Conservation (phyloP, 1,284 basidiomycete species). For the Ganoderma leucocontextum region DNA sequence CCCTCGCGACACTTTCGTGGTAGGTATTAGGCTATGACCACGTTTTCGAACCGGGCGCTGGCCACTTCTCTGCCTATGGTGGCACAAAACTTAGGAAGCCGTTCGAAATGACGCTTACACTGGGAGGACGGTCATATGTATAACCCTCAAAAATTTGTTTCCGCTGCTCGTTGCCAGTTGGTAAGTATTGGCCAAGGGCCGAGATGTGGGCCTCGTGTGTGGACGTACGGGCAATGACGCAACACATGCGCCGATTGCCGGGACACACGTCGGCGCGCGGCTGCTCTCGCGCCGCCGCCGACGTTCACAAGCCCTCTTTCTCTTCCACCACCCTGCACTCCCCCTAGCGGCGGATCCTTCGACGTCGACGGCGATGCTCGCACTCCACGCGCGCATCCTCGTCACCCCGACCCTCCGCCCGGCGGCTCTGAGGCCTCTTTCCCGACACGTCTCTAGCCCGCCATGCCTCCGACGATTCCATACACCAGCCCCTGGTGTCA, state of each 20-base stretch:
- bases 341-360: background rate
- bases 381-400: conserved; percentile 23
- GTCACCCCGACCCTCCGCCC: conserved; percentile 13
- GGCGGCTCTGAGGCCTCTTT: conserved; percentile 14
- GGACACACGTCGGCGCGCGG: conserved; percentile 1
- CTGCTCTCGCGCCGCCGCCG: background rate
- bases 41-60: no score
- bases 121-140: no score
- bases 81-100: no score
- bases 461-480: conserved; percentile 17
- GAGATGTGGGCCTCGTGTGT: background rate
- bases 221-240: background rate
- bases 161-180: no score
- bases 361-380: conserved; percentile 31
- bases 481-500: background rate
- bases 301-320: background rate
- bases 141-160: no score
- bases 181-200: no score
- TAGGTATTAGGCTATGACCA: no score
- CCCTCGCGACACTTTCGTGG: no score
- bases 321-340: background rate
- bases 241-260: background rate
- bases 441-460: conserved; percentile 30
- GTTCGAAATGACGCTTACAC: no score
- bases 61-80: no score